Conservation (phyloP, 1,284 basidiomycete species). For the Schizopora paradoxa region DNA sequence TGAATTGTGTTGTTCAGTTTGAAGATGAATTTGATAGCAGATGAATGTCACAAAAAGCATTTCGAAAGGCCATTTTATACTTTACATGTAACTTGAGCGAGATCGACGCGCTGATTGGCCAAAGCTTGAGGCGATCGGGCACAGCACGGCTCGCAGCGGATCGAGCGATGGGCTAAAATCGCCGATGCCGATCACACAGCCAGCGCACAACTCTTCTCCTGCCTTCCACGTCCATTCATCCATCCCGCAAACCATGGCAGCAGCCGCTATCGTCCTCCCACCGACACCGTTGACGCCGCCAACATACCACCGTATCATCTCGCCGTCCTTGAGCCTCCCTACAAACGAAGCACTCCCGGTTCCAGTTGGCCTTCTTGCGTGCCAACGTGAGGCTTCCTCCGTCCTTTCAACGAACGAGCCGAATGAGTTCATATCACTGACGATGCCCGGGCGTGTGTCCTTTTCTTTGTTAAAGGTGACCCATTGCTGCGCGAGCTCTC, state of each 20-base stretch:
- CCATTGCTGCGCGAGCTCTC: constrained; percentile 53
- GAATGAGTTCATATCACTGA: constrained; percentile 15
- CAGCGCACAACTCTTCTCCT: no score
- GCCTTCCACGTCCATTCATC: no score
- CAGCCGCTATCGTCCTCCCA: constrained; percentile 29
- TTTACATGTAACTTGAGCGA: background rate
- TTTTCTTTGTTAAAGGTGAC: constrained; percentile 46
- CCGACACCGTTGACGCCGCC: constrained; percentile 37
- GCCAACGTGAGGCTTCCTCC: constrained; percentile 49
- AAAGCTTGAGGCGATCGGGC: background rate
- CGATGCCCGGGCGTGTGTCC: constrained; percentile 12
- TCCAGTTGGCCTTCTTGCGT: constrained; percentile 67
- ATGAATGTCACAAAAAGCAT: no score
- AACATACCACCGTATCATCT: constrained; percentile 60
- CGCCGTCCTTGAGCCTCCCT: constrained; percentile 50
- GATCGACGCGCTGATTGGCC: background rate
- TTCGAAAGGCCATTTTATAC: no score
- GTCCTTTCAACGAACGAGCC: constrained; percentile 12
- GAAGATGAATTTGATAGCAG: no score
- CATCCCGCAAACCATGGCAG: constrained; percentile 26
- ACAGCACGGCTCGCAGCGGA: background rate
- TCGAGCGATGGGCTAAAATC: background rate
- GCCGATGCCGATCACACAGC: no score
- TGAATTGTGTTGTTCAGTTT: no score
- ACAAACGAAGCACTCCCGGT: constrained; percentile 43